Evolutionary conservation across 2,329 filamentous ascomycete species (phyloP), one percentile per base, ranked within the genome.

Genomic region (Tolypocladium album): DNA sequence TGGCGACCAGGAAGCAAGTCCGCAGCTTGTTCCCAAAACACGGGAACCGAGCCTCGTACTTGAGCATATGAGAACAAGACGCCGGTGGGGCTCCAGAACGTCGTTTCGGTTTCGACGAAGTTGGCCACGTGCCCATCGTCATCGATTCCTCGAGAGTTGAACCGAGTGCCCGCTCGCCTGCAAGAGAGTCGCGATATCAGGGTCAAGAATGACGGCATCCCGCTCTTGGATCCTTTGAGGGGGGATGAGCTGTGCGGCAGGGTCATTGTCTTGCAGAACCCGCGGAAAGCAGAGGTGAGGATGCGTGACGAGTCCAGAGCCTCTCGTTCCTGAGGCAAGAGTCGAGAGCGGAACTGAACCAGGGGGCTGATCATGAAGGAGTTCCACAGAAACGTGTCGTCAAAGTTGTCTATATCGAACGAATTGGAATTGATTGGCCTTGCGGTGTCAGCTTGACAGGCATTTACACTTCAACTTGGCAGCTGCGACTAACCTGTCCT

Each of bases 41-140:
- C 82, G 0, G 94, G 94, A 9, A 99, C 90, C 8, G 92, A 97
- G 43, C 94, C 94, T 67, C 94, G 85, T 34, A 95, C 85, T 74
- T 99, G 94, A 2, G 88, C 90, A 72, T 97, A 99, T 0, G 94
- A 97, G 71, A 97, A 97, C 59, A 91, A 85, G 8, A 91, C 77
- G 4, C 85, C 84, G 0, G 85, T 84, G 0, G 89, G 89, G 66
- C 88, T 88, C 88, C 90, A 96, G 69, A 95, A 92, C 47, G 93
- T 86, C 0, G 92, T 96, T 75, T 99, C 94, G 0, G 92, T 94
- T 74, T 99, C 94, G n/a, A 97, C 94, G 74, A 96, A 99, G 73
- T 99, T 99, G 62, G 94, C 92, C 36, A 97, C 94, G 67, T 97
- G 91, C 17, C 94, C 94, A 69, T 97, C 92, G 71, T 99, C 94